Evolutionary conservation across 2,329 filamentous ascomycete genomes (phyloP).

Genomic region (Fusarium avenaceum): DNA sequence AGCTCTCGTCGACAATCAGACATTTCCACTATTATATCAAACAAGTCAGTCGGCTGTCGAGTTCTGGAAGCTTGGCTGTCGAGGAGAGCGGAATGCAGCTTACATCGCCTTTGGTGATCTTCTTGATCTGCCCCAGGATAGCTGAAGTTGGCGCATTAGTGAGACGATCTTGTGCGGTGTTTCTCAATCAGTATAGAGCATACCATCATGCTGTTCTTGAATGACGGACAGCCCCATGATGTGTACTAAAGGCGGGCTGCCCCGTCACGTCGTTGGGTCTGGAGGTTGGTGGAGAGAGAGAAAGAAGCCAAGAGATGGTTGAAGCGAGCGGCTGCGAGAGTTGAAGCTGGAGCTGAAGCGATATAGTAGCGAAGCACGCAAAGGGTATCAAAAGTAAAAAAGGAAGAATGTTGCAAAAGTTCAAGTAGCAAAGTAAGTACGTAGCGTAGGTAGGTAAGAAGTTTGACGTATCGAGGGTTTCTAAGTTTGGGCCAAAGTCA

Average conservation of each 20-base stretch:
- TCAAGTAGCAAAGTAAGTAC: not conserved
- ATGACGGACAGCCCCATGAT: conserved; percentile 88
- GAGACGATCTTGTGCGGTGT: not conserved
- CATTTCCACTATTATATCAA: conserved; percentile 85
- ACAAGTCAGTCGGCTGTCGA: conserved; percentile 34
- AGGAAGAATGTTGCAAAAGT: conserved; percentile 25
- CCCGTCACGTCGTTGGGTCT: conserved; percentile 43
- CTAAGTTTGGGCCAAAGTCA: conserved; percentile 37
- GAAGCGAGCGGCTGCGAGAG: conserved; percentile 12
- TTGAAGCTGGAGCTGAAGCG: conserved; percentile 1
- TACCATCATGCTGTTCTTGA: conserved; percentile 77
- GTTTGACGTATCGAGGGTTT: conserved; percentile 27
- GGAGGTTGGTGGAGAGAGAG: conserved; percentile 17
- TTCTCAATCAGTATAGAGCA: not conserved
- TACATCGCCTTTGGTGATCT: conserved; percentile 86
- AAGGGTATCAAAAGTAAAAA: conserved; percentile 31
- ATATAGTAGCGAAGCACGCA: conserved; percentile 8
- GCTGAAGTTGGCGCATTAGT: conserved; percentile 48
- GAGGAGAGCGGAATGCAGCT: conserved; percentile 47
- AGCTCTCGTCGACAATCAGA: conserved; percentile 86
- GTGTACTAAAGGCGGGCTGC: conserved; percentile 53
- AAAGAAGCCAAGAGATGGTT: conserved; percentile 1
- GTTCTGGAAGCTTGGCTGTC: not conserved
- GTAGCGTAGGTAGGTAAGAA: conserved; percentile 4
- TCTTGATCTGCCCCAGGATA: conserved; percentile 70